Conservation (phyloP, 768 basidiomycete genomes). For the Tulasnella sp. region DNA sequence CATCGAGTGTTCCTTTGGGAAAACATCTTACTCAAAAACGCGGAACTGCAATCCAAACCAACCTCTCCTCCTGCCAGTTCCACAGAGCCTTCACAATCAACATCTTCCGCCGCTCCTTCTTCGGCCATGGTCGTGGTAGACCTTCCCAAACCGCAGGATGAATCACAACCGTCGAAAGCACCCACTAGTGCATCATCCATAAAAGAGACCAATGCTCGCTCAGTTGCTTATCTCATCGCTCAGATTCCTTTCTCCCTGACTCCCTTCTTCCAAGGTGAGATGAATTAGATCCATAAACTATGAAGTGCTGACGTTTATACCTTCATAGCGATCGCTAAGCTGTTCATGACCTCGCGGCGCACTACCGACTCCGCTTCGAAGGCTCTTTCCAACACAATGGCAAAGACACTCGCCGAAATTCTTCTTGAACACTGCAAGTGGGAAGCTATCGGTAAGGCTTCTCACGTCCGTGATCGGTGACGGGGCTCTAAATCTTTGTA, state of each 20-base stretch:
- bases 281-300: background rate
- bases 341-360: slow-evolving; percentile 65
- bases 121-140: background rate
- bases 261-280: slow-evolving; percentile 78
- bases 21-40: slow-evolving; percentile 60
- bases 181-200: slow-evolving; percentile 1
- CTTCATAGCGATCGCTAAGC: slow-evolving; percentile 62
- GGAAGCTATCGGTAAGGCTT: slow-evolving; percentile 39
- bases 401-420: slow-evolving; percentile 52
- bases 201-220: slow-evolving; percentile 6
- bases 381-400: slow-evolving; percentile 62
- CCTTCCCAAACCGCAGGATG: slow-evolving; percentile 31
- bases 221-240: background rate
- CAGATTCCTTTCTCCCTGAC: slow-evolving; percentile 33
- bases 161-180: slow-evolving; percentile 27
- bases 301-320: slow-evolving; percentile 1
- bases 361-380: slow-evolving; percentile 64
- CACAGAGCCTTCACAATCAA: background rate
- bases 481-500: slow-evolving; percentile 3
- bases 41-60: background rate
- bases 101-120: background rate
- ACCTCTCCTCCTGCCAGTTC: background rate
- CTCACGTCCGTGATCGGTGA: background rate
- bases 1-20: slow-evolving; percentile 82
- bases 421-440: slow-evolving; percentile 58